Conservation (phyloP, 2,329 filamentous ascomycete genomes). For the Pseudogymnoascus sp. region DNA sequence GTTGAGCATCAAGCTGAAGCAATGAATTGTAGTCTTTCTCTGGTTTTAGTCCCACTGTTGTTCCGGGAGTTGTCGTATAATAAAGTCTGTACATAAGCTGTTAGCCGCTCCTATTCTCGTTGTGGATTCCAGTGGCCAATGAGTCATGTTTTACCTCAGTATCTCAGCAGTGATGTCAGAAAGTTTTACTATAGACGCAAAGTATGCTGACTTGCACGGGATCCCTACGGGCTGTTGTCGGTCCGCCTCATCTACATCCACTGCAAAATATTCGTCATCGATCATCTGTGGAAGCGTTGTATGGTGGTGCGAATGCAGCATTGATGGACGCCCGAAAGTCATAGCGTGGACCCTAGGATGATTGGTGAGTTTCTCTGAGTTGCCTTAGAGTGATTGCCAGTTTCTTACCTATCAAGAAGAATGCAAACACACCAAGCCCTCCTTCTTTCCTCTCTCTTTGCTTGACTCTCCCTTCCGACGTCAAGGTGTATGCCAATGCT, state of each 20-base stretch:
- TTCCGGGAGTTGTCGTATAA: neutral
- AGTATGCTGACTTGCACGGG: neutral
- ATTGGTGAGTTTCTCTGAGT: neutral
- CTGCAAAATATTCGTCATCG: constrained; percentile 9
- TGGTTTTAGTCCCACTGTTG: neutral
- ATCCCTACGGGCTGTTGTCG: neutral
- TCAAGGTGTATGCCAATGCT: constrained; percentile 21
- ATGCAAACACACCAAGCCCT: constrained; percentile 15
- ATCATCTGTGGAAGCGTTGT: constrained; percentile 3
- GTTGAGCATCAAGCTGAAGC: neutral
- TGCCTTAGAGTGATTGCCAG: neutral
- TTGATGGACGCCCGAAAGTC: constrained; percentile 16
- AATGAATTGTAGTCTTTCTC: neutral
- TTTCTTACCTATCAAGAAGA: constrained; percentile 13
- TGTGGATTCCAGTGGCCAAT: neutral
- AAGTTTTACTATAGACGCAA: constrained; percentile 2
- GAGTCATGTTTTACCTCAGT: neutral
- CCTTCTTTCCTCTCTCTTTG: constrained; percentile 14
- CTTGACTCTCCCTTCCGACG: constrained; percentile 10
- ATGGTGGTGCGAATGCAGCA: neutral
- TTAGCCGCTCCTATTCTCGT: neutral
- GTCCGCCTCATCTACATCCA: neutral
- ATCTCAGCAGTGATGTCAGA: neutral
- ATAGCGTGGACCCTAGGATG: constrained; percentile 11
- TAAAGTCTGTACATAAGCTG: neutral